Evolutionary conservation across 2,329 filamentous ascomycete genomes (phyloP), one percentile per base, ranked within the genome.

Genomic region (Trichoderma pleuroti): DNA sequence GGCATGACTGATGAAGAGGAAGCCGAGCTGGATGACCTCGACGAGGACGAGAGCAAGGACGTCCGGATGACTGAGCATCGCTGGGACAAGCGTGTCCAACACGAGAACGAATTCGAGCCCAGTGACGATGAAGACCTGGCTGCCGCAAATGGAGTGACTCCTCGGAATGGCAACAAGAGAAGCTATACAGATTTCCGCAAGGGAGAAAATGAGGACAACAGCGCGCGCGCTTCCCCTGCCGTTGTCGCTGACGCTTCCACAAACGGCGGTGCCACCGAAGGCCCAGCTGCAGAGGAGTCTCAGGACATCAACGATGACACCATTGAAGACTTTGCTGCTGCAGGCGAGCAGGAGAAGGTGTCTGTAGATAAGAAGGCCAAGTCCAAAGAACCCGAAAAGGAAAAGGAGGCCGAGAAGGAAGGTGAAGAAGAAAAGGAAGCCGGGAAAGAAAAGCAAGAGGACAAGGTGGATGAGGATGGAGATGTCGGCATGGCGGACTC

Each of bases 61-160:
- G 88, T 88, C 69, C 91, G 95, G 30, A 90, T 91, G 81, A 97
- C 93, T 0, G 88, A 96, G 79, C 91, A 93, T 42, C 88, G 91
- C 73, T 94, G 92, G 85, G 95, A 98, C 73, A 90, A 94, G 80
- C 90, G 88, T 62, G 87, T 93, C 30, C 87, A 90, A 67, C 89
- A 92, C 71, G 89, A 93, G 9, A 92, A 92, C 75, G 95, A 98
- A 78, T 88, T 94, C 56, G 92, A 94, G 71, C 92, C 96, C 56
- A 97, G 93, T 73, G 94, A 97, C 72, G 93, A 97, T 72, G 95
- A 98, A 76, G 93, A 97, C 12, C 88, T 93, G 80, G 88, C 88
- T 54, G 84, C 85, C 54, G 86, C 87, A 46, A 93, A 96, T 74
- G 95, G 94, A 18, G 86, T 94, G 52, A 90, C 87, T 65, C 81